Evolutionary conservation across 805 yeast genomes (phyloP), one percentile per base, ranked within the genome.

Genomic region (Citeromyces matritensis): DNA sequence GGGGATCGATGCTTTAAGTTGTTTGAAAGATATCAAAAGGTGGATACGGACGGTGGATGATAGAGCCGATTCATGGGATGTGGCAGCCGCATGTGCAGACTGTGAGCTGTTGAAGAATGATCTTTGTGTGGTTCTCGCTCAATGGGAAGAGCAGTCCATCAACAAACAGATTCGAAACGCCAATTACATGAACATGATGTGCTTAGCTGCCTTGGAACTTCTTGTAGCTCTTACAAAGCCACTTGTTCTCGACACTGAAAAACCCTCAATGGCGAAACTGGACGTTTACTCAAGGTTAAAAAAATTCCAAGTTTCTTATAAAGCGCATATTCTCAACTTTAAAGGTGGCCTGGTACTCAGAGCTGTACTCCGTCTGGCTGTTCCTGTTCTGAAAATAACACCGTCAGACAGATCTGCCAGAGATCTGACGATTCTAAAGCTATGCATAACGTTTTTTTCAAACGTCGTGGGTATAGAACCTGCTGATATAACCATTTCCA

Each of bases 1-100:
- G 3, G 97, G 97, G 8, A 84, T 78, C 36, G 96, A 88, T 45
- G 93, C 94, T 2, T 49, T 70, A 34, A 85, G 85, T 1, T 84
- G 96, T 53, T 54, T 91, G 23, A 77, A 80, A 42, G 98, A 91
- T 53, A 53, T 91, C 38, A 84, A 83, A 48, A 64, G 80, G 42
- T 88, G 97, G 95, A 66, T 91, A 33, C 73, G 72, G 40, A 62
- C 78, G 1, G 86, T 82, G 29, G 97, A 88, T 50, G 91, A 82
- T 35, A 64, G 64, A 27, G 64, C 70, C 32, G 63, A 69, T 33
- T 60, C 75, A 10, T 76, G 73, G 63, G 84, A 78, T 37, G 95
- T 88, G 4, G 94, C 95, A 0, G 63, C 81, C 31, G 94, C 95
- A 1, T 77, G 93, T 39, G 80, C 84, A 4, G 88, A 81, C 33